phyloP scores from a whole-genome alignment of 148 eudicot species.

The Arbutus unedo region DNA sequence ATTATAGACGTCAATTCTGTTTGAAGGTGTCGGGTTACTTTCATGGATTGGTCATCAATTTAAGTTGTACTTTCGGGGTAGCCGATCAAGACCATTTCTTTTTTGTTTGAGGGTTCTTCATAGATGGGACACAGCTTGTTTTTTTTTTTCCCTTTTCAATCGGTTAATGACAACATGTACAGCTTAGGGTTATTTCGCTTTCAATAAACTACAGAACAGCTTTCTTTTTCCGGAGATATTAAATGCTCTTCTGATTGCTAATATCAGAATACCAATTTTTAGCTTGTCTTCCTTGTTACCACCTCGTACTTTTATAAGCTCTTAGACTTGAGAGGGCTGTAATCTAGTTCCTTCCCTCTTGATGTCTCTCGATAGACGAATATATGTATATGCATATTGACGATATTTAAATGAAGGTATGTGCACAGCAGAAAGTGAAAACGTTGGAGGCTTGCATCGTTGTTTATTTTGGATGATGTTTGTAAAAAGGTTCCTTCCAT shows the following conservation, averaged over 20 bases:
- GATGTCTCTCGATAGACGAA: too few species aligned
- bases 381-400: not conserved
- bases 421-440: not conserved
- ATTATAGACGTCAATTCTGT: slow-evolving; percentile 8
- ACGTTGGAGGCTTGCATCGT: not conserved
- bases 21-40: slow-evolving; percentile 18
- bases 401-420: too few species aligned
- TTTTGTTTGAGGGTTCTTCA: slow-evolving; percentile 45
- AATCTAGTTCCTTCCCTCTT: not conserved
- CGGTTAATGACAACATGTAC: slow-evolving; percentile 43
- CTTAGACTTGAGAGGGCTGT: not conserved
- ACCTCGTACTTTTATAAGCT: not conserved
- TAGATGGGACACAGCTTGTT: slow-evolving; percentile 29
- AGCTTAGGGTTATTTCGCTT: slow-evolving; percentile 43
- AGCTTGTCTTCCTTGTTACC: not conserved
- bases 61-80: slow-evolving; percentile 49
- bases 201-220: slow-evolving; percentile 26
- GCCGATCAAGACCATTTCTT: slow-evolving; percentile 35
- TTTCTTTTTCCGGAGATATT: slow-evolving; percentile 12
- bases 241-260: slow-evolving; percentile 13
- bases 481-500: not conserved
- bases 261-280: slow-evolving; percentile 14
- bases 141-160: slow-evolving; percentile 18
- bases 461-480: not conserved
- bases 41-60: slow-evolving; percentile 30